A percentile compares a stretch with the other conserved stretches of the same genome.
Evolutionary conservation across 306 rosid genomes (phyloP).

Genomic region (Castanopsis chinensis): DNA sequence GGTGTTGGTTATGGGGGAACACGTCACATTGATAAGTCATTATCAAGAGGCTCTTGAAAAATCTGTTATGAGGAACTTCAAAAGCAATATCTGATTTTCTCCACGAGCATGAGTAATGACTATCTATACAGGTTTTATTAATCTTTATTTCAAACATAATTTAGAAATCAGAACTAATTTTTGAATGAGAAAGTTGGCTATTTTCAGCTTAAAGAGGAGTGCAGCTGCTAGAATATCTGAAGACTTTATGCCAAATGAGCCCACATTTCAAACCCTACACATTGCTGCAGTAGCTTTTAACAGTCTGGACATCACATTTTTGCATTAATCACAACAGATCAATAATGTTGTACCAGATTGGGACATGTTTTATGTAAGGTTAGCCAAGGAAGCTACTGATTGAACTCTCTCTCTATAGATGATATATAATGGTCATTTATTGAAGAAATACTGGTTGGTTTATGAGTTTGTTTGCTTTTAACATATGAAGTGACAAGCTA

Average conservation of each 20-base stretch:
- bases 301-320: no score
- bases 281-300: constrained; percentile 71
- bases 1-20: constrained; percentile 71
- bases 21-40: constrained; percentile 43
- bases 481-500: constrained; percentile 53
- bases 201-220: constrained; percentile 52
- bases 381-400: constrained; percentile 2
- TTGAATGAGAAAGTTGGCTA: not conserved
- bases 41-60: constrained; percentile 64
- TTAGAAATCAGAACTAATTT: not conserved
- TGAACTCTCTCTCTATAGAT: not conserved
- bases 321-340: no score
- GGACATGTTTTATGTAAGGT: constrained; percentile 86
- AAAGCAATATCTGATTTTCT: constrained; percentile 49
- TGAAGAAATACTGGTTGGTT: not conserved
- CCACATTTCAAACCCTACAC: constrained; percentile 65
- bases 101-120: constrained; percentile 61
- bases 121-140: constrained; percentile 52
- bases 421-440: not conserved
- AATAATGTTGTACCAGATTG: constrained; percentile 70
- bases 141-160: not conserved
- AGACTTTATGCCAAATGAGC: constrained; percentile 79
- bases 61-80: constrained; percentile 51
- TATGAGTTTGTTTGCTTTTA: not conserved
- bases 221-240: constrained; percentile 66